These are phyloP conservation scores for Ceratopteris richardii DNA, from an alignment of 75 land plant species.

Conservation along the genomic window DNA sequence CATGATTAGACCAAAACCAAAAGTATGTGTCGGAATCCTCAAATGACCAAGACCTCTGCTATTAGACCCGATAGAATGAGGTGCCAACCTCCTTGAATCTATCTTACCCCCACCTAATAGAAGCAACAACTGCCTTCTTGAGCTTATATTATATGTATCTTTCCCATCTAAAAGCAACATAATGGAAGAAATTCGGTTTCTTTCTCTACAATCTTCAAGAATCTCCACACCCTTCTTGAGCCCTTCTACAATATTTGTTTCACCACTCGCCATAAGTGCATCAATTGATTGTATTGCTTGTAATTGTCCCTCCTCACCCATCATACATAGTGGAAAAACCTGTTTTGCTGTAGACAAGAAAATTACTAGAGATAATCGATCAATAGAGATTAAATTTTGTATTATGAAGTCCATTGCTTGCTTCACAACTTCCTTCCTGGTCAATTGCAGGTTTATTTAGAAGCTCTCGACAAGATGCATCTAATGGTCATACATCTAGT, in stretches of 20 bases:
- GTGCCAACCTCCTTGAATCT: slow-evolving; percentile 7
- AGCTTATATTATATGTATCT: slow-evolving; percentile 12
- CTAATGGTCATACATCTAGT: too few relatives aligned
- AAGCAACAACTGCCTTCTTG: background rate
- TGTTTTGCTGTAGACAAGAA: slow-evolving; percentile 74
- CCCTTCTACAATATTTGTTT: slow-evolving; percentile 81
- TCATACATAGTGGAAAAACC: slow-evolving; percentile 55
- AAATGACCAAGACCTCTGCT: slow-evolving; percentile 17
- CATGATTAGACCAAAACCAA: slow-evolving; percentile 45
- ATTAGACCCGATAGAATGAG: slow-evolving; percentile 5
- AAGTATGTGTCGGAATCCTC: slow-evolving; percentile 46
- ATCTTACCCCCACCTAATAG: background rate
- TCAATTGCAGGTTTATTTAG: too few relatives aligned
- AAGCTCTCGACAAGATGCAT: too few relatives aligned
- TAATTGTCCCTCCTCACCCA: slow-evolving; percentile 57
- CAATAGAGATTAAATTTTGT: slow-evolving; percentile 54
- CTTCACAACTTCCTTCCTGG: slow-evolving; percentile 59
- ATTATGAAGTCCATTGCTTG: slow-evolving; percentile 67
- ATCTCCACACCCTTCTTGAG: slow-evolving; percentile 71
- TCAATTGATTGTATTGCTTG: slow-evolving; percentile 66
- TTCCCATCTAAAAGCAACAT: slow-evolving; percentile 69
- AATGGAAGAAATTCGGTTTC: slow-evolving; percentile 66
- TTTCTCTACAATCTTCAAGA: slow-evolving; percentile 45
- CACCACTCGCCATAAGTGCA: slow-evolving; percentile 53
- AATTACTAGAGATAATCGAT: slow-evolving; percentile 59